Base-by-base conservation (phyloP, 2,329 filamentous ascomycete species). In the Macrophomina phaseolina region DNA sequence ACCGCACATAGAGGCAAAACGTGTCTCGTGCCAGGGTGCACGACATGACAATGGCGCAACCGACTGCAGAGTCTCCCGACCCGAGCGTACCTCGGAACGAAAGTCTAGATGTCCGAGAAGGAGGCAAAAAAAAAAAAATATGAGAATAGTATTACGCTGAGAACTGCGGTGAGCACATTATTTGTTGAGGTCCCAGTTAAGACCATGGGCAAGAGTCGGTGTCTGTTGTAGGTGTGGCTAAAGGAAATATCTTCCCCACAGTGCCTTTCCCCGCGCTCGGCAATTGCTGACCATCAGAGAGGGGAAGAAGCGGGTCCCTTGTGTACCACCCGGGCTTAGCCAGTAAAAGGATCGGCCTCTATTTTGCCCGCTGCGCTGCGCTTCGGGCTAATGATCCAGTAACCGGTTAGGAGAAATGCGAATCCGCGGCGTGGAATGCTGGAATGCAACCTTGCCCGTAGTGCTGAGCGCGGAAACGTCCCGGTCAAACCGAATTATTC, bases 271-370 rank as follows among this genome's bases (percentile, higher is more conserved):
- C 58, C 58, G 45, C 58, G 45, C 45, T 62, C 45, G 58, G 58
- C 58, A 62, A 62, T 49, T 55, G 45, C 30, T 62, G 58, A 38
- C 45, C 32, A 55, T 8, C 18, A n/a, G 18, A 7, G 52, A 55
- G 52, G 52, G 52, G 52, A 18, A 48, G 45, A 62, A 51, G 58
- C 58, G 58, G 58, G 58, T 62, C 58, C 42, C 32, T 49, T 49
- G 7, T 9, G 58, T 49, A 62, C 30, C 32, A 62, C 45, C 45
- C 18, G 34, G 45, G 45, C 58, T 51, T 62, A 62, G n/a, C 58
- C 42, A 62, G 45, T 45, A 49, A 62, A 62, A 3, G 28, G 42
- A 40, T 36, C 32, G 45, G 28, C 40, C 28, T 34, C 34, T 18
- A 36, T 14, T 18, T 34, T 36, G 56, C 56, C 32, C 12, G 36